Base-by-base conservation (phyloP, 139 green algal genomes). In the Pleodorina starrii region DNA sequence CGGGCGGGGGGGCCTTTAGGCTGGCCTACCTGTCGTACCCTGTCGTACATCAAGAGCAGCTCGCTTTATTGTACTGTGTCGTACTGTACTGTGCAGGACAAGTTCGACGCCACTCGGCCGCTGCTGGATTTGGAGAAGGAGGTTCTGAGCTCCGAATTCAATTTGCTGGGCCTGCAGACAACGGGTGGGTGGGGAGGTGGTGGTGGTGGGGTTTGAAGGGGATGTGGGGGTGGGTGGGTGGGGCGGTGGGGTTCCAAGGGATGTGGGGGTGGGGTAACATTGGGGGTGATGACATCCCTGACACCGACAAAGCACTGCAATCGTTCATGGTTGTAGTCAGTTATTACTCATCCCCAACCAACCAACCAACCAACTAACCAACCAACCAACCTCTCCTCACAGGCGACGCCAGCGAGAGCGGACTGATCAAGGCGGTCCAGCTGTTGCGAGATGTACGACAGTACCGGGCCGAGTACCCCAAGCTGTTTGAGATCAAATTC, bases 401-500 rank as follows among this genome's bases (percentile, higher is more conserved):
- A 40, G 93, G 94, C n/a, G 96, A 98, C 76, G 96, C 96, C 27
- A 96, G 91, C 4, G 96, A 98, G 91, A 93, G 93, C 75, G 96
- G 93, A 2, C 91, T 97, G 57, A 86, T 97, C 60, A 97, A 97
- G 89, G 92, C 90, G 14, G 85, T 97, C 42, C 91, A 98, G 90
- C 76, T 96, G 79, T 74, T 98, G n/a, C 51, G 90, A 0, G 85
- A 96, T 71, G 90, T 95, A 19, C 84, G 92, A 29, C 7, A 87
- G 87, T 78, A 87, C 77, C 85, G 96, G 51, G 19, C 16, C 0
- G 73, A 75, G 27, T 94, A 93, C 90, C 94, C 95, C 50, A 98
- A 94, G 92, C 80, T 98, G 6, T 98, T 98, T 85, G 97, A 98
- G 73, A 98, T 95, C 73, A 92, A 92, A n/a, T 98, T 98, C 93